Percentiles rank a stretch among this genome's conserved stretches.
Evolutionary conservation across 805 yeast genomes (phyloP).

Genomic region (Tetrapisispora nanseiensis): DNA sequence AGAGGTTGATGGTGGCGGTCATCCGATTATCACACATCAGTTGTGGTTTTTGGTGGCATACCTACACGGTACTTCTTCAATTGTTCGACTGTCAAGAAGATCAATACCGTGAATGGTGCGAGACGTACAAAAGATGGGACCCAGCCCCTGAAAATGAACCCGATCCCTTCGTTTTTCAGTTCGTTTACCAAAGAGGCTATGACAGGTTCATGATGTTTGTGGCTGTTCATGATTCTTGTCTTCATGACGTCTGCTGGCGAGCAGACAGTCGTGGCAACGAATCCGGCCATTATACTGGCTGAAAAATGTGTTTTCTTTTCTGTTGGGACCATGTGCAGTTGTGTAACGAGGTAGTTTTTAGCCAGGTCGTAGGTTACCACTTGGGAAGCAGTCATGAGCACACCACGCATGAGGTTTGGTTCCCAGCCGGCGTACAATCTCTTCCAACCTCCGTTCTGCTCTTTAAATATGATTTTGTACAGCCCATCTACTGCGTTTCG

Average conservation of each 20-base stretch:
- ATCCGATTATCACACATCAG: neutral
- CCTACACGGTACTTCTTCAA: conserved; percentile 46
- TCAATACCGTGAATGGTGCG: conserved; percentile 72
- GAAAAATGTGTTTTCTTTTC: conserved; percentile 65
- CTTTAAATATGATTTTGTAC: conserved; percentile 35
- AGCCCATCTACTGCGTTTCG: conserved; percentile 73
- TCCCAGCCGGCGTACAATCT: conserved; percentile 63
- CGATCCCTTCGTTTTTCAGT: conserved; percentile 58
- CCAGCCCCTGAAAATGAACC: conserved; percentile 88
- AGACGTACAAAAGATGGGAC: conserved; percentile 75
- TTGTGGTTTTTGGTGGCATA: conserved; percentile 23
- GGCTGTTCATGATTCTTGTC: conserved; percentile 73
- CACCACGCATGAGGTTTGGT: conserved; percentile 73
- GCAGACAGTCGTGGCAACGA: conserved; percentile 84
- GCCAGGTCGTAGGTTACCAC: conserved; percentile 80
- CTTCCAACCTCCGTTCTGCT: conserved; percentile 44
- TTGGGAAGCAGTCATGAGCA: conserved; percentile 84
- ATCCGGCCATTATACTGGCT: conserved; percentile 72
- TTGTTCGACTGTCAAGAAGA: conserved; percentile 60
- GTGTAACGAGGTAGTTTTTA: conserved; percentile 47
- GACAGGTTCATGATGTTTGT: conserved; percentile 34
- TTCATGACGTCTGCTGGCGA: conserved; percentile 89
- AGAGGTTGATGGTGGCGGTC: neutral
- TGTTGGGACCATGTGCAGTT: conserved; percentile 43
- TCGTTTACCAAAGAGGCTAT: conserved; percentile 43